Percentiles rank a stretch among this genome's conserved stretches.
Evolutionary conservation across 164 flowering plant species (phyloP).

Genomic region (Liriodendron chinense): DNA sequence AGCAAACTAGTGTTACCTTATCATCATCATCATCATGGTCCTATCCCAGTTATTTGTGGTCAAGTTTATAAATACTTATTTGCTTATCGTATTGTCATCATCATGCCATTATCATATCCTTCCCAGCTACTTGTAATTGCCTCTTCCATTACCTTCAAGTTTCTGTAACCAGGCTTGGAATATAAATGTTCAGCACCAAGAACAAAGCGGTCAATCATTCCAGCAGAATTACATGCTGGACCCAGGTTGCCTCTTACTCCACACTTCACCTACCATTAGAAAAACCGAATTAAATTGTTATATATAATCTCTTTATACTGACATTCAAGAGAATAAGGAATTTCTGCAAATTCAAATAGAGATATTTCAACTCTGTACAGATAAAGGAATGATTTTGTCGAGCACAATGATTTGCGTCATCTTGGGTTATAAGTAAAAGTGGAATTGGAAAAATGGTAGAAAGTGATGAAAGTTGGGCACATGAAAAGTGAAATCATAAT

Average conservation of each 20-base stretch:
- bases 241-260: conserved; percentile 63
- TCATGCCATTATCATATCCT: background rate
- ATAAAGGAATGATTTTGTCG: background rate
- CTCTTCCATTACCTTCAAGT: conserved; percentile 46
- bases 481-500: too few relatives aligned
- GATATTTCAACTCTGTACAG: background rate
- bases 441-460: too few relatives aligned
- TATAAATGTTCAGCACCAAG: conserved; percentile 61
- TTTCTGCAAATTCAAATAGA: background rate
- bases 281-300: background rate
- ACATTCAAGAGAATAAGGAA: background rate
- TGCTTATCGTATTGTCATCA: background rate
- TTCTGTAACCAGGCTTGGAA: conserved; percentile 53
- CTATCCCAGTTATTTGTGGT: background rate
- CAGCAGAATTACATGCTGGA: conserved; percentile 76
- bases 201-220: conserved; percentile 65
- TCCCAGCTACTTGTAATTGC: background rate
- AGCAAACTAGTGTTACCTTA: background rate
- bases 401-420: background rate
- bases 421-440: too few relatives aligned
- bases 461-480: too few relatives aligned
- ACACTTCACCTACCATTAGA: conserved; percentile 54
- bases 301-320: background rate
- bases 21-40: background rate
- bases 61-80: background rate